A percentile compares a stretch with the other conserved stretches of the same genome.
phyloP scores from a whole-genome alignment of 306 rosid genomes.

The Trifolium dubium region DNA sequence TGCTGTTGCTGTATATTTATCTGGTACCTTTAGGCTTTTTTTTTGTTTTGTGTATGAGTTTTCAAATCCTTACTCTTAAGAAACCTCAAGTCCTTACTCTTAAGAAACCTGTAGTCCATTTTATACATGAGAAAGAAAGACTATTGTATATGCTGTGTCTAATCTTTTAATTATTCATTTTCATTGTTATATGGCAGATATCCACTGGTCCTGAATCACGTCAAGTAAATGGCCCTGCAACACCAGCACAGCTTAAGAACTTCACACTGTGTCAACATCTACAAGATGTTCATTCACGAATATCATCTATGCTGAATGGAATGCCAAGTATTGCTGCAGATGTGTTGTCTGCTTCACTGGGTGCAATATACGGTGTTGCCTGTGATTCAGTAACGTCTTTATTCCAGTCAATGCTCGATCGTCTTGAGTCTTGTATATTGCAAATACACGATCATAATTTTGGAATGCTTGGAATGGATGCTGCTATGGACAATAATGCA shows the following conservation, averaged over 20 bases:
- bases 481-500: constrained; percentile 91
- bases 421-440: constrained; percentile 92
- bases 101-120: constrained; percentile 22
- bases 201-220: constrained; percentile 98
- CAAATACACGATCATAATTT: constrained; percentile 94
- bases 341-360: constrained; percentile 89
- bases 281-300: constrained; percentile 82
- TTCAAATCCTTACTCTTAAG: constrained; percentile 6
- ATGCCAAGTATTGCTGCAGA: constrained; percentile 88
- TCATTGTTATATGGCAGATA: constrained; percentile 62
- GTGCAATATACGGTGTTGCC: constrained; percentile 90
- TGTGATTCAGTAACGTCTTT: constrained; percentile 88
- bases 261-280: constrained; percentile 85
- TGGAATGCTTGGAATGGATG: constrained; percentile 84
- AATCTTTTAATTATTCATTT: constrained; percentile 34
- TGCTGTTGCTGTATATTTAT: constrained; percentile 21
- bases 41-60: neutral
- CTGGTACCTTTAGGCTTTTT: neutral
- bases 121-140: constrained; percentile 11
- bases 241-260: constrained; percentile 92
- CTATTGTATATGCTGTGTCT: constrained; percentile 15
- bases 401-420: constrained; percentile 96
- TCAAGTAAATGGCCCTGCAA: constrained; percentile 91
- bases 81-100: constrained; percentile 22
- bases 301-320: constrained; percentile 71